Conservation (phyloP, 768 basidiomycete genomes). For the Lactarius indigo region DNA sequence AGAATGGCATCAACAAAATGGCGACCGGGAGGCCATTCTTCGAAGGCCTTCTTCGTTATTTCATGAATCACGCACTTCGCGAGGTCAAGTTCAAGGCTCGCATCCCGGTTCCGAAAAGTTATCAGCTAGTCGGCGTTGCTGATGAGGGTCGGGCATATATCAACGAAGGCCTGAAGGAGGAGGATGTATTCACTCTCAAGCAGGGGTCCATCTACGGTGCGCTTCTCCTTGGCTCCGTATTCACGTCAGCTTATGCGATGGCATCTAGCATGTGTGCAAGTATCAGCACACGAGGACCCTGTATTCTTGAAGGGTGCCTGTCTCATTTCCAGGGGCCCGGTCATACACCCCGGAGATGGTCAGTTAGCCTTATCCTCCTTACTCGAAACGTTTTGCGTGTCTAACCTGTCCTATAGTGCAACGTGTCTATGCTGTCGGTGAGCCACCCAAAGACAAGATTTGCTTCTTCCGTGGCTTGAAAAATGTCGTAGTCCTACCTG, state of each 20-base stretch:
- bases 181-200: constrained; percentile 14
- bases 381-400: not conserved
- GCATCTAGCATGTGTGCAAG: constrained; percentile 20
- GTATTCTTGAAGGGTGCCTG: constrained; percentile 10
- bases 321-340: constrained; percentile 33
- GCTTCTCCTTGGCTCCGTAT: not conserved
- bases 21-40: constrained; percentile 57
- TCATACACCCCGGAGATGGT: constrained; percentile 36
- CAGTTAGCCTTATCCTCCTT: not conserved
- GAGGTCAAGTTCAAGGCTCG: constrained; percentile 74
- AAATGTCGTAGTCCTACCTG: constrained; percentile 31
- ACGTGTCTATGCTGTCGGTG: constrained; percentile 32
- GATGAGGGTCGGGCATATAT: constrained; percentile 57
- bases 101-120: constrained; percentile 65
- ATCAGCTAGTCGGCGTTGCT: constrained; percentile 73
- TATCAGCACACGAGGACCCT: constrained; percentile 1
- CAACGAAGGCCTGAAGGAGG: constrained; percentile 7
- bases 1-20: constrained; percentile 32
- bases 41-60: constrained; percentile 50
- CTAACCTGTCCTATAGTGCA: constrained; percentile 19
- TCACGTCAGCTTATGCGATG: too few species aligned
- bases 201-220: constrained; percentile 16
- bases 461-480: constrained; percentile 27
- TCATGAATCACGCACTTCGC: constrained; percentile 62
- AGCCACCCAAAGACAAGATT: constrained; percentile 27